Evolutionary conservation across 2,329 filamentous ascomycete species (phyloP), one percentile per base, ranked within the genome.

Genomic region (Ceratocystiopsis sp.): DNA sequence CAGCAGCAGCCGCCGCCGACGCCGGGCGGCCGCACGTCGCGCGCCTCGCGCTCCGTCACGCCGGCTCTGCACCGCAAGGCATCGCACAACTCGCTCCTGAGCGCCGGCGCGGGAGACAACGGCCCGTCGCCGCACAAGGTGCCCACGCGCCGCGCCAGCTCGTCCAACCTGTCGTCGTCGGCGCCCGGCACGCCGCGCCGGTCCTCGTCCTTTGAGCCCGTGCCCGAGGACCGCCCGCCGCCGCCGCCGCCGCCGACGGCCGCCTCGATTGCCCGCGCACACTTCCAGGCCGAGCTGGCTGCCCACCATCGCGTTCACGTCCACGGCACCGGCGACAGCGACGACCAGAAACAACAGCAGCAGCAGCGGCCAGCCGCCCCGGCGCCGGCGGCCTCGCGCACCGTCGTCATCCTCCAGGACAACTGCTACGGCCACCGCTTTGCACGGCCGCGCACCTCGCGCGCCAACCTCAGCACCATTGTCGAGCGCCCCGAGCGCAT

Each of bases 401-500:
- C 85, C 0, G 62, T 93, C 5, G 86, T 96, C 39, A 71, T 98
- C 29, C 65, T 98, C 2, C 86, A 96, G 54, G 91, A 98, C 62
- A 79, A 82, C 42, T 94, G 89, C 61, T 98, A 96, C 57, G 87
- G 89, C 19, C 91, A 98, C 62, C 79, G 86, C 18, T 98, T 78
- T 59, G 84, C 87, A 12, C 73, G 91, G 38, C 85, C 85, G 4
- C 79, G 82, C 52, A 80, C 85, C 1, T 80, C 76, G 18, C 80
- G 80, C 53, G 70, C 66, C 38, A 71, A 73, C 15, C 68, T 96
- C 1, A 75, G 67, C 53, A 82, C 78, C 45, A 94, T 98, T 50
- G 87, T 98, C 40, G 91, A 98, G 62, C 73, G 91, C 12, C 91
- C 91, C 0, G 91, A 98, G 63, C 72, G 91, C 46, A 78, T 98